phyloP scores from a whole-genome alignment of 176 grass and related monocot species.

The Aechmea fasciata region DNA sequence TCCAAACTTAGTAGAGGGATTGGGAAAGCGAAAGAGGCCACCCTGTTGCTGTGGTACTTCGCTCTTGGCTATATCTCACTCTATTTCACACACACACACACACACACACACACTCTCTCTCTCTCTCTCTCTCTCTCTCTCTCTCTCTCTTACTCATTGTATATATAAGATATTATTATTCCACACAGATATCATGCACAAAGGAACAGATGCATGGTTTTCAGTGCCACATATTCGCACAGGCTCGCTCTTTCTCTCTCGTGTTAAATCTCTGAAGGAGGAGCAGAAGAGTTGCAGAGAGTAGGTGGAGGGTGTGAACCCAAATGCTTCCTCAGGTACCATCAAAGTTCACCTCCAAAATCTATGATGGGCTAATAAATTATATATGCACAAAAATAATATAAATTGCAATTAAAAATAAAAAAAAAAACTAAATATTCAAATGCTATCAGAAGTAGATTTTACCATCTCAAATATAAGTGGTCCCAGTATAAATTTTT shows the following conservation, averaged over 20 bases:
- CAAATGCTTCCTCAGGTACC: background rate
- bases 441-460: too few relatives aligned
- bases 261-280: background rate
- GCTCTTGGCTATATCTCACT: background rate
- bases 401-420: too few relatives aligned
- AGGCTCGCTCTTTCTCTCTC: background rate
- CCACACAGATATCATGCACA: constrained; percentile 15
- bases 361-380: too few relatives aligned
- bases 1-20: background rate
- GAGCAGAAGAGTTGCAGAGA: background rate
- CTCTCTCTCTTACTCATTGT: background rate
- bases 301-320: background rate
- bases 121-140: constrained; percentile 5
- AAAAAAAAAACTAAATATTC: too few relatives aligned
- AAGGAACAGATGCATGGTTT: constrained; percentile 20
- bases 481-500: too few relatives aligned
- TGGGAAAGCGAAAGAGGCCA: constrained; percentile 3
- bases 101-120: too few relatives aligned
- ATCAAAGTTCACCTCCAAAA: too few relatives aligned
- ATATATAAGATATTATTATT: background rate
- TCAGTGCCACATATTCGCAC: constrained; percentile 19
- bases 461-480: too few relatives aligned
- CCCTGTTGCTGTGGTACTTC: background rate
- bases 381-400: too few relatives aligned
- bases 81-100: too few relatives aligned